Conservation (phyloP, 164 flowering plant species). For the Piper betle region DNA sequence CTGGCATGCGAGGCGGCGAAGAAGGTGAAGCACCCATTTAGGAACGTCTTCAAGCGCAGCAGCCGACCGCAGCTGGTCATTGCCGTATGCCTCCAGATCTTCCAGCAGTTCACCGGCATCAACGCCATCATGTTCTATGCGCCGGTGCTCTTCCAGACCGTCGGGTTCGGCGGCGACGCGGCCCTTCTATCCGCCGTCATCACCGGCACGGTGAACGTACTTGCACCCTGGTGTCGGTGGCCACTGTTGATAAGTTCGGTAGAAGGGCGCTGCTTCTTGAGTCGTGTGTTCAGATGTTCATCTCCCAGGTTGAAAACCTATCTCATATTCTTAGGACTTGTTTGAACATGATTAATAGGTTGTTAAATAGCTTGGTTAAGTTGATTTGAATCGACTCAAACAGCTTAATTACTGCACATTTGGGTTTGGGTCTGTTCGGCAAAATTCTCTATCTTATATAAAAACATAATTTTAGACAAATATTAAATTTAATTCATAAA, state of each 20-base stretch:
- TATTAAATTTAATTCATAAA: too few relatives aligned
- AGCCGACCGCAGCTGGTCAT: constrained; percentile 18
- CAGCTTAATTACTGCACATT: too few relatives aligned
- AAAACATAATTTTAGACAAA: too few relatives aligned
- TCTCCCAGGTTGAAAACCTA: constrained; percentile 10
- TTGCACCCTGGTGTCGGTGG: constrained; percentile 15
- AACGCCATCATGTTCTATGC: constrained; percentile 30
- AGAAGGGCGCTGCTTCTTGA: constrained; percentile 17
- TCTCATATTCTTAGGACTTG: not conserved
- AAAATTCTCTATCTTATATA: too few relatives aligned
- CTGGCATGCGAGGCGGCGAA: constrained; percentile 14
- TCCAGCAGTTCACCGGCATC: constrained; percentile 26
- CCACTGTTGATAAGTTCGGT: constrained; percentile 14
- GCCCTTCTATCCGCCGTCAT: constrained; percentile 18
- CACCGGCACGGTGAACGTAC: constrained; percentile 16
- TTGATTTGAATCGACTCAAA: too few relatives aligned
- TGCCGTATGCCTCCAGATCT: constrained; percentile 12
- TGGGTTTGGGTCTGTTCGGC: too few relatives aligned
- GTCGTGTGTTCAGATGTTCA: constrained; percentile 19
- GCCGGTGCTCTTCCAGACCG: constrained; percentile 21
- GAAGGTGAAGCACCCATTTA: constrained; percentile 12
- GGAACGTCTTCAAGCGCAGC: constrained; percentile 9
- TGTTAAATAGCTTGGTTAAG: too few relatives aligned
- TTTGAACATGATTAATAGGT: too few relatives aligned
- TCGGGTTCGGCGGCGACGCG: constrained; percentile 15